phyloP scores from a whole-genome alignment of 2,329 filamentous ascomycete species.

The Pseudovirgaria hyperparasitica region DNA sequence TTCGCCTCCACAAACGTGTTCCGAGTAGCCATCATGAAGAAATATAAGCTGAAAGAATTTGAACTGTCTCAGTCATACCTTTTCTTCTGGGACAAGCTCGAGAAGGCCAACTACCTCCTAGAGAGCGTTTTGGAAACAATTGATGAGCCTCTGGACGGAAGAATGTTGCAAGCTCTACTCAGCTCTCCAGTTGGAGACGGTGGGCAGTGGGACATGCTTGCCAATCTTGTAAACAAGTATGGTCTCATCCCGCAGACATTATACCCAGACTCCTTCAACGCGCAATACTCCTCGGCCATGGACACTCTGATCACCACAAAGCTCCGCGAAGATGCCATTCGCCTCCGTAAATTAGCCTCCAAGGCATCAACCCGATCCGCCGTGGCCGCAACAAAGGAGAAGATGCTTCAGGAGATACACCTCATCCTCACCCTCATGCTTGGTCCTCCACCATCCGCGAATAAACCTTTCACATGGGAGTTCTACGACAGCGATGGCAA shows the following conservation, averaged over 20 bases:
- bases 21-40: conserved; percentile 76
- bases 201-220: conserved; percentile 88
- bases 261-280: conserved; percentile 75
- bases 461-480: conserved; percentile 64
- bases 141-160: conserved; percentile 54
- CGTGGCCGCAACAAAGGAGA: conserved; percentile 46
- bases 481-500: conserved; percentile 59
- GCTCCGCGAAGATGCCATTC: conserved; percentile 72
- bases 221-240: conserved; percentile 75
- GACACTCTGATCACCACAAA: conserved; percentile 70
- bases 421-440: conserved; percentile 71
- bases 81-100: conserved; percentile 90
- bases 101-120: conserved; percentile 83
- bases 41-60: conserved; percentile 63
- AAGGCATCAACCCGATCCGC: conserved; percentile 21
- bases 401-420: conserved; percentile 70
- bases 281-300: conserved; percentile 55
- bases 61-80: conserved; percentile 81
- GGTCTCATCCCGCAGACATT: conserved; percentile 72
- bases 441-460: conserved; percentile 61
- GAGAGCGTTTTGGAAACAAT: conserved; percentile 71
- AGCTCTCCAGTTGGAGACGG: conserved; percentile 62
- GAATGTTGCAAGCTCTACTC: conserved; percentile 60
- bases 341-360: conserved; percentile 46
- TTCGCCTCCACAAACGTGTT: conserved; percentile 90